Conservation (phyloP, 2,329 filamentous ascomycete species). For the Karstenula rhodostoma region DNA sequence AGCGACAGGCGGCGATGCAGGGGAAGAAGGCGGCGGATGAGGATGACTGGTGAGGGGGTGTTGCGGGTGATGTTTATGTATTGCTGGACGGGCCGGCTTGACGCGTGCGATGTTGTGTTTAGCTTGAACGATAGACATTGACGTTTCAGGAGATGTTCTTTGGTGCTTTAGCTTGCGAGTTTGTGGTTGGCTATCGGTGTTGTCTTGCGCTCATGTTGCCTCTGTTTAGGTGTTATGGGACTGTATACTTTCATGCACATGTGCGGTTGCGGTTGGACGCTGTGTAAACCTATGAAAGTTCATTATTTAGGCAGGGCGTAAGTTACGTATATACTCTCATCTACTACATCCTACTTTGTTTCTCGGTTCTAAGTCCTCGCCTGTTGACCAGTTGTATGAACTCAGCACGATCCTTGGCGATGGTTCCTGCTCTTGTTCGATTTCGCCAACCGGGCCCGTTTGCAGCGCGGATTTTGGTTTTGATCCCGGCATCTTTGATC, state of each 20-base stretch:
- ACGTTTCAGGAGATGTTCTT: not conserved
- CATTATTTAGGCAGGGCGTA: not conserved
- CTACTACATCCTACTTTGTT: not conserved
- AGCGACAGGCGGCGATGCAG: slow-evolving; percentile 60
- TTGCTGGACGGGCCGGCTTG: not conserved
- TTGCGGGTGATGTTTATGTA: slow-evolving; percentile 3
- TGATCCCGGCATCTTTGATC: not conserved
- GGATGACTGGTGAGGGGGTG: slow-evolving; percentile 47
- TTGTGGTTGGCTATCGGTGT: too few relatives aligned
- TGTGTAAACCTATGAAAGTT: too few relatives aligned
- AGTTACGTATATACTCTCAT: not conserved
- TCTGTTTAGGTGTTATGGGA: not conserved
- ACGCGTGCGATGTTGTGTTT: not conserved
- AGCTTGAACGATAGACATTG: not conserved
- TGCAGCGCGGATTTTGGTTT: not conserved
- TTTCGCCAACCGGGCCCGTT: not conserved
- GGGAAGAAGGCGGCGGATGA: slow-evolving; percentile 46
- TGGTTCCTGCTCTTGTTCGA: not conserved
- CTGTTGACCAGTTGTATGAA: not conserved
- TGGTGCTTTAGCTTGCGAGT: not conserved
- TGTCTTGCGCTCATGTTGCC: not conserved
- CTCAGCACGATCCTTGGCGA: not conserved
- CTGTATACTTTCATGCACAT: too few relatives aligned
- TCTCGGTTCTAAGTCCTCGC: not conserved
- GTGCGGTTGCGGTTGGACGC: too few relatives aligned